Evolutionary conservation across 1,139 yeast genomes (phyloP).

Genomic region (Pichia sp.): DNA sequence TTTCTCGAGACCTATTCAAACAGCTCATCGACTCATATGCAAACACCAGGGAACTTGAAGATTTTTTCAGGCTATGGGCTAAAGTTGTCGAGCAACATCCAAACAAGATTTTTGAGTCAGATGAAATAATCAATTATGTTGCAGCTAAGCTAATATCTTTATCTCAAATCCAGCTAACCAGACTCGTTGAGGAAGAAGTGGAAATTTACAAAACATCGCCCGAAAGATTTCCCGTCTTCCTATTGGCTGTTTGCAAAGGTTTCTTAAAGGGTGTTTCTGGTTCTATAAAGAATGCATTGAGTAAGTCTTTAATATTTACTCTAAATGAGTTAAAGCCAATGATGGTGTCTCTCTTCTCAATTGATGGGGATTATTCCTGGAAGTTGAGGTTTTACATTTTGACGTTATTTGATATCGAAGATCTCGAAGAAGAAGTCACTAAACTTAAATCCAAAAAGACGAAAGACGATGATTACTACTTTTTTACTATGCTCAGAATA

Average conservation of each 20-base stretch:
- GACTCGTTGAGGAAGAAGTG: slow-evolving; percentile 23
- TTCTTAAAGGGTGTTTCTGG: slow-evolving; percentile 25
- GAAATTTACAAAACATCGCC: slow-evolving; percentile 9
- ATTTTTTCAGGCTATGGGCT: slow-evolving; percentile 46
- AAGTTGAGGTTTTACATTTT: slow-evolving; percentile 39
- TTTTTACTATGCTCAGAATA: slow-evolving; percentile 38
- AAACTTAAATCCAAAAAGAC: background rate
- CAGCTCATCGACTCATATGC: slow-evolving; percentile 41
- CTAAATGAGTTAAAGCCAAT: slow-evolving; percentile 17
- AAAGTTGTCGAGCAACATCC: slow-evolving; percentile 23
- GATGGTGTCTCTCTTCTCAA: slow-evolving; percentile 15
- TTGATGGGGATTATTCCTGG: slow-evolving; percentile 30
- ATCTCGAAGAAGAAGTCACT: slow-evolving; percentile 21
- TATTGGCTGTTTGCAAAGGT: slow-evolving; percentile 37
- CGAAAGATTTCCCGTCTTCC: slow-evolving; percentile 23
- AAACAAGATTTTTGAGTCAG: slow-evolving; percentile 24
- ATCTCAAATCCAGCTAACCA: slow-evolving; percentile 40
- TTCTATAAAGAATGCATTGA: slow-evolving; percentile 17
- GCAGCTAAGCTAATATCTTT: slow-evolving; percentile 36
- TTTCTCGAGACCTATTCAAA: slow-evolving; percentile 25
- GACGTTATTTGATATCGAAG: slow-evolving; percentile 40
- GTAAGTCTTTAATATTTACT: slow-evolving; percentile 15
- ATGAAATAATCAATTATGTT: slow-evolving; percentile 31
- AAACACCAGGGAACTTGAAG: slow-evolving; percentile 51
- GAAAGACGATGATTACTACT: slow-evolving; percentile 25